These are phyloP conservation scores for Quercus phellos DNA, from an alignment of 331 rosid genomes.

Conservation along the genomic window DNA sequence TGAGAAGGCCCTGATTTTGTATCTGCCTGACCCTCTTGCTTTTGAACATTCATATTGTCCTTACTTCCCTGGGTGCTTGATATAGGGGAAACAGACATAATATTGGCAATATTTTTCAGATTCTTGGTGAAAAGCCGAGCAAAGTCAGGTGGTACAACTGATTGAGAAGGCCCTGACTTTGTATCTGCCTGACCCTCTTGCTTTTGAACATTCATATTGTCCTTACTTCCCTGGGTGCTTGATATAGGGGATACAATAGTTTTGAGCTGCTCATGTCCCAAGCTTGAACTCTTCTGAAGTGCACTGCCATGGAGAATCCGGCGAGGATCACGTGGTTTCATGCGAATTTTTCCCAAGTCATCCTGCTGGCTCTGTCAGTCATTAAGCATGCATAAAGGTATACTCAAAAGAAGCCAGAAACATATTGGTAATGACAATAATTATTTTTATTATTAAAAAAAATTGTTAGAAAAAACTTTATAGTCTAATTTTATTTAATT, in stretches of 20 bases:
- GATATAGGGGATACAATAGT: constrained; percentile 29
- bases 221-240: constrained; percentile 41
- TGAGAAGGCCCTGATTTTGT: constrained; percentile 38
- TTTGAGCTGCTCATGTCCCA: constrained; percentile 61
- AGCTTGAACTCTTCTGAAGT: constrained; percentile 54
- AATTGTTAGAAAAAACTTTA: neutral
- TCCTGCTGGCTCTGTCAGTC: constrained; percentile 42
- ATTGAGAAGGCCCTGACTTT: constrained; percentile 38
- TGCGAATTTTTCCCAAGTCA: constrained; percentile 67
- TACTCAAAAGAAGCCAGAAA: neutral
- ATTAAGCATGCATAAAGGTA: constrained; percentile 10
- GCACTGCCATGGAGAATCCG: constrained; percentile 64
- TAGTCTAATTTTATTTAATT: neutral
- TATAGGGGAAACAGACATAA: constrained; percentile 53
- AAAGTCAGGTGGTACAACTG: constrained; percentile 57
- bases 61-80: constrained; percentile 38
- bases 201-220: constrained; percentile 41
- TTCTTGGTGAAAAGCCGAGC: constrained; percentile 70
- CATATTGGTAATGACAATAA: neutral
- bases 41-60: constrained; percentile 43
- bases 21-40: constrained; percentile 54
- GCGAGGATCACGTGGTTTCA: constrained; percentile 98
- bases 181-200: constrained; percentile 51
- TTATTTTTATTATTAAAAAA: neutral
- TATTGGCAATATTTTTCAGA: constrained; percentile 84